Evolutionary conservation across 2,329 filamentous ascomycete species (phyloP).

Genomic region (Dendryphion nanum): DNA sequence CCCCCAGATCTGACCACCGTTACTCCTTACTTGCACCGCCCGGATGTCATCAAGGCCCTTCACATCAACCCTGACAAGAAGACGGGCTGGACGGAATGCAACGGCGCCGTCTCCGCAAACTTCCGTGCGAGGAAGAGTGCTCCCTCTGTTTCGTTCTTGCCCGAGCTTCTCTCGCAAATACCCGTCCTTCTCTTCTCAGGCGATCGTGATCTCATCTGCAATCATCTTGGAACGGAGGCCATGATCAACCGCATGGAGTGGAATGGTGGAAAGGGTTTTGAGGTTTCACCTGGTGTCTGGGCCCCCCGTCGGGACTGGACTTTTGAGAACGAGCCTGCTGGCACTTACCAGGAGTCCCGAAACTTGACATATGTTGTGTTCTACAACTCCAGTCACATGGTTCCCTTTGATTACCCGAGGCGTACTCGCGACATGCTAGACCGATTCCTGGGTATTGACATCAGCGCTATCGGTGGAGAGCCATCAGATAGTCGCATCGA

Average conservation of each 20-base stretch:
- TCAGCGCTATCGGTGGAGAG: conserved; percentile 77
- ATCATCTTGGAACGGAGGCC: conserved; percentile 89
- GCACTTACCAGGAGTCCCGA: conserved; percentile 90
- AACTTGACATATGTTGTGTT: conserved; percentile 96
- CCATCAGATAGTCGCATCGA: conserved; percentile 80
- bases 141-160: conserved; percentile 72
- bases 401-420: conserved; percentile 88
- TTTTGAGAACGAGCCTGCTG: conserved; percentile 83
- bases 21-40: conserved; percentile 77
- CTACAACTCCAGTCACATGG: conserved; percentile 97
- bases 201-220: conserved; percentile 93
- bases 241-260: conserved; percentile 88
- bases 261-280: conserved; percentile 90
- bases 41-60: conserved; percentile 76
- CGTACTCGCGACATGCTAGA: conserved; percentile 94
- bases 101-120: conserved; percentile 68
- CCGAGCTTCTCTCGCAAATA: conserved; percentile 72
- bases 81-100: conserved; percentile 90
- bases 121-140: conserved; percentile 71
- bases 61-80: conserved; percentile 80
- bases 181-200: conserved; percentile 88
- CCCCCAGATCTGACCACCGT: conserved; percentile 78
- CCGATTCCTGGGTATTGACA: conserved; percentile 91
- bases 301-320: conserved; percentile 92
- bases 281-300: conserved; percentile 80